phyloP scores from a whole-genome alignment of 495 filamentous ascomycete species.

The Oidiodendron maius region DNA sequence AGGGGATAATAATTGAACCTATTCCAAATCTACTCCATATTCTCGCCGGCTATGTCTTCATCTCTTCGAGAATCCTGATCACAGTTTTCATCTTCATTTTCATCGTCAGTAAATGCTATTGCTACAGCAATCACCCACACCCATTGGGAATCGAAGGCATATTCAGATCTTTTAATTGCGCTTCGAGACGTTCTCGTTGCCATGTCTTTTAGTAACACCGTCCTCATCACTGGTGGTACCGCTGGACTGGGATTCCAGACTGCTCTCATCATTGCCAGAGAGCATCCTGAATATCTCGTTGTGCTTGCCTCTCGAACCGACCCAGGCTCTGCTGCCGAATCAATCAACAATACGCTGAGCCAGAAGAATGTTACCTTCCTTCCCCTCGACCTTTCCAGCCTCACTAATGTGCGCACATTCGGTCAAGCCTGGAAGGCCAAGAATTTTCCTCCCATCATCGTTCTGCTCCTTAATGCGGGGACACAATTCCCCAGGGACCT shows the following conservation, averaged over 20 bases:
- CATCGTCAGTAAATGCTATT: no score
- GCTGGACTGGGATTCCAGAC: constrained; percentile 2
- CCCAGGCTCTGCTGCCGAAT: constrained; percentile 25
- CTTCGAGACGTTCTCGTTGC: no score
- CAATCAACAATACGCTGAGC: constrained; percentile 31
- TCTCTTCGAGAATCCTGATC: no score
- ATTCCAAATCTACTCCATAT: no score
- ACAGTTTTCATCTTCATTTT: no score
- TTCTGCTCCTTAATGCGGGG: constrained; percentile 39
- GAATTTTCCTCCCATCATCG: constrained; percentile 34
- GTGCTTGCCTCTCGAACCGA: constrained; percentile 36
- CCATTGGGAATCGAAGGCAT: no score
- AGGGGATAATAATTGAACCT: no score
- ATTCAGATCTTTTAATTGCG: no score
- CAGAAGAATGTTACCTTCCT: constrained; percentile 35
- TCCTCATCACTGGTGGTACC: constrained; percentile 12
- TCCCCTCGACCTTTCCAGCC: constrained; percentile 33
- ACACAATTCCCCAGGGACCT: constrained; percentile 35
- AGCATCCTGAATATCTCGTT: constrained; percentile 31
- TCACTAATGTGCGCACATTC: constrained; percentile 33
- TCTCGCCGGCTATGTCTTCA: no score
- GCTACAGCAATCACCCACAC: no score
- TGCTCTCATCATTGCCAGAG: constrained; percentile 39
- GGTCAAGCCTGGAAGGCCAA: constrained; percentile 24
- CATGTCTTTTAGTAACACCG: constrained; percentile 2